Percentiles rank a stretch among this genome's conserved stretches.
phyloP scores from a whole-genome alignment of 202 grass and related monocot genomes.

The Miscanthus sacchariflorus region DNA sequence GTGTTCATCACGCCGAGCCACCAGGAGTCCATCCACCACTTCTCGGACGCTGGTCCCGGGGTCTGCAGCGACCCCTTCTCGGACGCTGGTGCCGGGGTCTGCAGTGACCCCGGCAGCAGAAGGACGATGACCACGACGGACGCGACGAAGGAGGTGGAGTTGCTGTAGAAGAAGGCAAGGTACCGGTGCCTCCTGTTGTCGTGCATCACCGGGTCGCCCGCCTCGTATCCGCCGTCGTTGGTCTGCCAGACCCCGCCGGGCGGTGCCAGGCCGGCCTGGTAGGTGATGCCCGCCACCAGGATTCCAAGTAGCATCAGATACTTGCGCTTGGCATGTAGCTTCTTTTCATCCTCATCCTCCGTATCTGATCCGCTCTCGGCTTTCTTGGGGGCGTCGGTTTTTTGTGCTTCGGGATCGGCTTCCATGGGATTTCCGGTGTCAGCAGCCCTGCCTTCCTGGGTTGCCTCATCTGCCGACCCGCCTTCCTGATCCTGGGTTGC shows the following conservation, averaged over 20 bases:
- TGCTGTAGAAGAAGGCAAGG: conserved; percentile 3
- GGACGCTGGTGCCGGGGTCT: not conserved
- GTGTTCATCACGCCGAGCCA: not conserved
- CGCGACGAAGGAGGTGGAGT: not conserved
- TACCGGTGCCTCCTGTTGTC: not conserved
- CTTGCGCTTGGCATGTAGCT: not conserved
- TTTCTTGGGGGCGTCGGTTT: not conserved
- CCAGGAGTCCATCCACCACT: not conserved
- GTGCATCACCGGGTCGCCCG: not conserved
- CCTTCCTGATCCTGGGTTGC: not conserved
- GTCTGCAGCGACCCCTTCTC: not conserved
- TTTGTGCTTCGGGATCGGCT: not conserved
- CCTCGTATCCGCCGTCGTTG: not conserved
- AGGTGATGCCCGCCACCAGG: not conserved
- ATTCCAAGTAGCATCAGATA: not conserved
- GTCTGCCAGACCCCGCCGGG: not conserved
- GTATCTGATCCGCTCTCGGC: not conserved
- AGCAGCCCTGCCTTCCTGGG: not conserved
- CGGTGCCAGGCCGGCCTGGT: not conserved
- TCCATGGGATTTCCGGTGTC: not conserved
- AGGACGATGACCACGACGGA: conserved; percentile 3
- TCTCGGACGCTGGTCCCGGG: not conserved
- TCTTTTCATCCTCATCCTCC: no score
- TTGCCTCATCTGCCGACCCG: no score
- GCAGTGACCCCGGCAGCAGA: not conserved